Evolutionary conservation across 164 flowering plant genomes (phyloP), one percentile per base, ranked within the genome.

Genomic region (Vitis cinerea): DNA sequence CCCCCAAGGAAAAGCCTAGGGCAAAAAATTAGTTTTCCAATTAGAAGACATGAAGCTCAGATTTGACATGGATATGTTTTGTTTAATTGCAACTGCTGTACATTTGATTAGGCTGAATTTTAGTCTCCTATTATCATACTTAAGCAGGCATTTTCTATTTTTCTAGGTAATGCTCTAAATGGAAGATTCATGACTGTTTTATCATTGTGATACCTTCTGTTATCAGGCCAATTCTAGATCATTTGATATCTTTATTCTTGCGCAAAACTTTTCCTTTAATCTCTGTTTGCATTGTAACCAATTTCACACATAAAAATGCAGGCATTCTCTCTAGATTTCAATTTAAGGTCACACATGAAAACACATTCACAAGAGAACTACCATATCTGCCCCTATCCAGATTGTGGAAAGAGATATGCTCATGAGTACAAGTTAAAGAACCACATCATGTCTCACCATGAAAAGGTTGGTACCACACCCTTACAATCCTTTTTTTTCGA

Each of bases 281-380:
- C 17, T 29, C 29, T 10, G 64, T 13, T 1, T 30, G 10, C 10
- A 19, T 61, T 48, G 15, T 56, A n/a, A 57, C 14, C 58, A 58
- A 30, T 48, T 71, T 49, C 30, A 10, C 31, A 61, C 53, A 57
- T 66, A 50, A 51, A 14, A 50, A 63, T 84, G 86, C 87, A 92
- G 99, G 98, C 99, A 10, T 95, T 95, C 80, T 95, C 98, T 13
- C 75, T 95, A 77, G 99, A 95, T 83, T 95, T 95, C 78, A 95
- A 95, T 85, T 79, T 93, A 50, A 90, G 94, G 81, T 94, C 99
- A 61, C 99, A 95, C 78, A 95, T 93, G 99, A 85, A 88, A 69
- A 95, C 99, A 31, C 99, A 95, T 77, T 93, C 99, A 10, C 99
- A 87, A 74, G 98, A 91, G 73, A 95, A 95, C 75, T 95, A 95